Percentiles rank a stretch among this genome's conserved stretches.
These are phyloP conservation scores for Trichomonas gallinae DNA, from an alignment of 208 protist species.

Conservation along the genomic window DNA sequence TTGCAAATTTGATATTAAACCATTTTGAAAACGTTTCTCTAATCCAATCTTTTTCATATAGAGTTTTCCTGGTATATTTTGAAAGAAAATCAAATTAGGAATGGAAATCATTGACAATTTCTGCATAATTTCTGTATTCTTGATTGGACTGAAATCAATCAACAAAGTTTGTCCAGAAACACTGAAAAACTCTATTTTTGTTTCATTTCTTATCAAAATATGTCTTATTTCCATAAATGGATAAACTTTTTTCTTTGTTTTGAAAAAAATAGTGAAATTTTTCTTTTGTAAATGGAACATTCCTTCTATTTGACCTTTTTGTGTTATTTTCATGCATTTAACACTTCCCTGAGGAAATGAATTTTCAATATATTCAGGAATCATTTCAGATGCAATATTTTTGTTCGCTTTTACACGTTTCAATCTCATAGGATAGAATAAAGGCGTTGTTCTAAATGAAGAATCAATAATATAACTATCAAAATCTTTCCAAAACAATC, in stretches of 20 bases:
- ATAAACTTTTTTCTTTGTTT: not conserved
- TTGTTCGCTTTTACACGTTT: not conserved
- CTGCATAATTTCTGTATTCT: not conserved
- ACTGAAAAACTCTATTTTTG: not conserved
- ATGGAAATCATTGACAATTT: not conserved
- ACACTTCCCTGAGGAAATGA: not conserved
- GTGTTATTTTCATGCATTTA: not conserved
- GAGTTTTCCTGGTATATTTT: not conserved
- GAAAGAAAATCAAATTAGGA: not conserved
- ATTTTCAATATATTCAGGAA: not conserved
- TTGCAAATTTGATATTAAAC: not conserved
- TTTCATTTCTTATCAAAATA: not conserved
- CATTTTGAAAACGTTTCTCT: not conserved
- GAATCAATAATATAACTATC: no score
- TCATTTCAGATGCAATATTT: not conserved
- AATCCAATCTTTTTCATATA: not conserved
- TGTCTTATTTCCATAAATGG: not conserved
- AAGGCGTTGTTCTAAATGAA: not conserved
- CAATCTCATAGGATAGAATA: not conserved
- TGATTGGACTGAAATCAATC: not conserved
- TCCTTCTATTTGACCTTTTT: not conserved
- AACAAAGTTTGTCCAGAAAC: not conserved
- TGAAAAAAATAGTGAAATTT: not conserved
- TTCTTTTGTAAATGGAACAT: not conserved
- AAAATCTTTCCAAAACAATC: no score